Evolutionary conservation across 228 moss, liverwort and hornwort species (phyloP).

Genomic region (Sphagnum fallax): DNA sequence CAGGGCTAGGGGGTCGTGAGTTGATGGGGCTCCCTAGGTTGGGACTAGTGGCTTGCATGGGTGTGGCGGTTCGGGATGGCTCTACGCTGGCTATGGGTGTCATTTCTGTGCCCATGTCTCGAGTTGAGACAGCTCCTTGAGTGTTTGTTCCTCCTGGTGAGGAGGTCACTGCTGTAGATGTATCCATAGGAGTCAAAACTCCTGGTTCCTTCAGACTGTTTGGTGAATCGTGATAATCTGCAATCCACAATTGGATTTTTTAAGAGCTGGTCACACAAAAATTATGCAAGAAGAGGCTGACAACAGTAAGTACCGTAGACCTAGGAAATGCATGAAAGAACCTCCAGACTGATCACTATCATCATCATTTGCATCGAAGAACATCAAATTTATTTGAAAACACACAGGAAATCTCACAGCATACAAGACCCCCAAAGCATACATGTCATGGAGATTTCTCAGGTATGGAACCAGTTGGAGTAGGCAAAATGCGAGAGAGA

Average conservation of each 20-base stretch:
- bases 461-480: neutral
- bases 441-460: too few relatives aligned
- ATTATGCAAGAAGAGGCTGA: neutral
- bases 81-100: constrained; percentile 84
- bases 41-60: constrained; percentile 69
- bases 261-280: neutral
- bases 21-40: constrained; percentile 70
- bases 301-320: neutral
- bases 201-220: too few relatives aligned
- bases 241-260: too few relatives aligned
- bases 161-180: constrained; percentile 9
- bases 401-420: neutral
- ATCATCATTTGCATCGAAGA: neutral
- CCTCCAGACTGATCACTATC: too few relatives aligned
- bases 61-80: constrained; percentile 82
- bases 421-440: neutral
- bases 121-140: constrained; percentile 69
- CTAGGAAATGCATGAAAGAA: too few relatives aligned
- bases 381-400: neutral
- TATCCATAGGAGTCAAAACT: constrained; percentile 10
- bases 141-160: constrained; percentile 19
- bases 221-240: too few relatives aligned
- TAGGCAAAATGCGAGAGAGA: neutral
- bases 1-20: constrained; percentile 74
- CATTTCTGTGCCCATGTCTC: constrained; percentile 98